Evolutionary conservation across 2,329 filamentous ascomycete species (phyloP), one percentile per base, ranked within the genome.

Genomic region (Didymella arachidicola): DNA sequence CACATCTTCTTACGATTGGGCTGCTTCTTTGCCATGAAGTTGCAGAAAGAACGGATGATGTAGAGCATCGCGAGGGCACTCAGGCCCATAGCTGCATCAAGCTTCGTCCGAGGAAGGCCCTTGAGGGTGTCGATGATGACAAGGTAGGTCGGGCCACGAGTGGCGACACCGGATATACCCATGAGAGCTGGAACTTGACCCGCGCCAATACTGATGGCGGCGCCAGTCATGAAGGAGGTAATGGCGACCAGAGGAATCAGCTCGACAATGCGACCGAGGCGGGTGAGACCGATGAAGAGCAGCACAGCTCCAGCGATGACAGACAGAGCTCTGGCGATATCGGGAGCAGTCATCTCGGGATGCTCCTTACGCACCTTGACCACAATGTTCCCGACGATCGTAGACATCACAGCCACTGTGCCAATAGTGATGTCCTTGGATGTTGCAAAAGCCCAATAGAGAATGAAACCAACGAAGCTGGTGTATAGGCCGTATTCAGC

Each of bases 341-440:
- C 83, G 26, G 68, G 67, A 12, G 71, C 66, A 7, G 63, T 29
- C 1, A 76, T 56, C 4, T 70, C 56, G 7, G 69, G 69, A 72
- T 91, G 86, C 75, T 3, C 82, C 74, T 7, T 79, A 73, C 49
- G 82, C 75, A 41, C 87, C 36, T 89, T 84, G 42, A 84, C 75
- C 44, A 98, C 88, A 49, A 98, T 88, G 52, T 90, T 90, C 43
- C 95, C 95, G 2, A 92, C 90, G 16, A 99, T 84, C 3, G 91
- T 96, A 1, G 93, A 98, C 85, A 98, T 90, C 66, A 98, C 95
- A 36, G 95, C 95, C 47, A 98, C 95, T 30, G 94, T 94, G n/a
- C 94, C 94, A 56, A 98, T 98, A 10, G 94, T 97, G 72, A 99
- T 98, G 77, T 99, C 94, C 75, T 98, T 99, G 14, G 94, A 97